Percentiles rank a stretch among this genome's conserved stretches.
Evolutionary conservation across 2,329 filamentous ascomycete genomes (phyloP).

Genomic region (Neopestalotiopsis sp.): DNA sequence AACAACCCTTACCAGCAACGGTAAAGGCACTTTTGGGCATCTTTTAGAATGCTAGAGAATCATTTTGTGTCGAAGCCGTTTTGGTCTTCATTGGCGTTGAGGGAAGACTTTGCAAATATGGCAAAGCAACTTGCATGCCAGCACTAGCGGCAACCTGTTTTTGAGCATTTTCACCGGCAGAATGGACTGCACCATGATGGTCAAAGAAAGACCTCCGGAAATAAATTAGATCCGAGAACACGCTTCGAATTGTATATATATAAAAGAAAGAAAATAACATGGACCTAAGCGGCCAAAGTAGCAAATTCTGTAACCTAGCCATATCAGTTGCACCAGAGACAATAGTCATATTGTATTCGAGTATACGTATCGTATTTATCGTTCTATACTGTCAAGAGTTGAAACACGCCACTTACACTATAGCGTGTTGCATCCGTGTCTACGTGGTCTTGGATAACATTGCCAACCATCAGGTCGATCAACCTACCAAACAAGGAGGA

Average conservation of each 20-base stretch:
- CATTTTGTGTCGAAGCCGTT: neutral
- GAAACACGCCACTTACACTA: neutral
- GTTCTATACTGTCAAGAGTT: neutral
- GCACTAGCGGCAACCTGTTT: neutral
- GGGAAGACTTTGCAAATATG: neutral
- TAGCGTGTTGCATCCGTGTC: neutral
- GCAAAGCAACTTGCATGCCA: neutral
- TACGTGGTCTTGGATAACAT: too few relatives aligned
- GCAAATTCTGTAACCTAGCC: neutral
- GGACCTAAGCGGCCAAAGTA: neutral
- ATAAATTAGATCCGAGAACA: neutral
- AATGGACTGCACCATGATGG: neutral
- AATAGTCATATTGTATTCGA: neutral
- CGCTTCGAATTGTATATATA: neutral
- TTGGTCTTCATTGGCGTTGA: neutral
- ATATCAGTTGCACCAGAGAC: neutral
- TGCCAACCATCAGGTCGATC: too few relatives aligned
- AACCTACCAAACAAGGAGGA: too few relatives aligned
- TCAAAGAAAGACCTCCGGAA: neutral
- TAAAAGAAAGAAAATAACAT: neutral
- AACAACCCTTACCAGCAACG: constrained; percentile 12
- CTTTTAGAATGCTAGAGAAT: neutral
- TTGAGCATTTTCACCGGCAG: neutral
- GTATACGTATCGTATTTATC: neutral
- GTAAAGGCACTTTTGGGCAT: neutral